Percentiles rank a stretch among this genome's conserved stretches.
phyloP scores from a whole-genome alignment of 805 yeast genomes.

The Candida parachauliodes region DNA sequence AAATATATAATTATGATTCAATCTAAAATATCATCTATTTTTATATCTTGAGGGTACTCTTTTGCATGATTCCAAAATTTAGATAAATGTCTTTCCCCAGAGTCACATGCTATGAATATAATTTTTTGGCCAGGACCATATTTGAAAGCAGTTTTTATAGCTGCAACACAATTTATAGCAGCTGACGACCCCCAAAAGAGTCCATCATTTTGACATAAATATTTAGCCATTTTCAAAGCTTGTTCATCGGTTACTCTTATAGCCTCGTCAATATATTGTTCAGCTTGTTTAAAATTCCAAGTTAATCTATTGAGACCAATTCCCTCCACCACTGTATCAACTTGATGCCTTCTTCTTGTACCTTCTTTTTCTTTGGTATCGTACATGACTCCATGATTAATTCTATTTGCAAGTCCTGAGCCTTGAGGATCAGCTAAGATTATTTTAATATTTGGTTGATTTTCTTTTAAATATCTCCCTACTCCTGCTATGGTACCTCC shows the following conservation, averaged over 20 bases:
- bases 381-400: constrained; percentile 91
- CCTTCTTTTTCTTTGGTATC: constrained; percentile 89
- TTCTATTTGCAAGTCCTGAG: constrained; percentile 80
- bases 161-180: constrained; percentile 93
- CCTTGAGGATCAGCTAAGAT: constrained; percentile 96
- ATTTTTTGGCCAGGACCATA: constrained; percentile 59
- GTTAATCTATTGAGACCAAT: constrained; percentile 89
- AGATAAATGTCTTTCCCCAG: constrained; percentile 85
- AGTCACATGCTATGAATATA: constrained; percentile 87
- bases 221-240: constrained; percentile 87
- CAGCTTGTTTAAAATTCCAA: constrained; percentile 72
- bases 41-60: constrained; percentile 30
- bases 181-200: constrained; percentile 88
- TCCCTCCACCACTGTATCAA: constrained; percentile 92
- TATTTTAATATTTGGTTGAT: constrained; percentile 43
- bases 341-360: constrained; percentile 90
- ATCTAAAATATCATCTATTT: constrained; percentile 29
- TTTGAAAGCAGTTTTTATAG: constrained; percentile 50
- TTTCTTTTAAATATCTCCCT: constrained; percentile 71
- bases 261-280: constrained; percentile 69
- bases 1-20: not conserved
- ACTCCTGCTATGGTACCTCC: constrained; percentile 97
- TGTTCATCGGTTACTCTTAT: constrained; percentile 74
- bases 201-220: constrained; percentile 77
- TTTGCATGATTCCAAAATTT: constrained; percentile 85